Evolutionary conservation across 2,329 filamentous ascomycete genomes (phyloP), one percentile per base, ranked within the genome.

Genomic region (Lecanicillium sp.): DNA sequence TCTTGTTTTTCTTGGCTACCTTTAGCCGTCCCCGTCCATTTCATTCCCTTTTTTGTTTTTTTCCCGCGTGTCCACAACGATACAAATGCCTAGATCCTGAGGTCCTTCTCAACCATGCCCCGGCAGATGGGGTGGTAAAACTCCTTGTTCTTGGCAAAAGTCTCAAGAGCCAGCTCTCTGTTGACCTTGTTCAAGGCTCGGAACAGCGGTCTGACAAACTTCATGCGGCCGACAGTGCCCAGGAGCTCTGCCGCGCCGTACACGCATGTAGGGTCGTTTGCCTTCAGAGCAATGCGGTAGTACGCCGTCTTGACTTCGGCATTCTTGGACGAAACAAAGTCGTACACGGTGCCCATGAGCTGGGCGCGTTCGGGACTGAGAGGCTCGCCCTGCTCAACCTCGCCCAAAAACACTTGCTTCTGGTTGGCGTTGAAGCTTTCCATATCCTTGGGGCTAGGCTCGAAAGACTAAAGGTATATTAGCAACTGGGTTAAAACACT

Each of bases 41-140:
- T n/a, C n/a, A n/a, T n/a, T n/a, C n/a, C n/a, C n/a, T n/a, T n/a
- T n/a, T n/a, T n/a, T n/a, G n/a, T n/a, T n/a, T n/a, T n/a, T n/a
- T n/a, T n/a, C n/a, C n/a, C n/a, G n/a, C n/a, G n/a, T 29, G 12
- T 17, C 17, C 17, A 17, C 27, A 19, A 13, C 13, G 12, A 31
- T n/a, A n/a, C n/a, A n/a, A n/a, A 37, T 13, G 37, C 16, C 41
- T 55, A 56, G 29, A 61, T 44, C 27, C 70, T 72, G 27, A 94
- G 62, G 59, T 94, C 85, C 71, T 94, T 95, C 64, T 87, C 84
- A 3, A 94, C 79, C 78, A 94, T 84, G 7, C 70, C 76, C 44
- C 78, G 76, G 58, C 89, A 95, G 51, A 96, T 95, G 3, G 92
- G 92, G 56, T 96, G 90, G 57, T 96, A 98, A 56, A 96, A 96